These are phyloP conservation scores for Tranzscheliella williamsii DNA, from an alignment of 1,284 basidiomycete species.

Conservation along the genomic window DNA sequence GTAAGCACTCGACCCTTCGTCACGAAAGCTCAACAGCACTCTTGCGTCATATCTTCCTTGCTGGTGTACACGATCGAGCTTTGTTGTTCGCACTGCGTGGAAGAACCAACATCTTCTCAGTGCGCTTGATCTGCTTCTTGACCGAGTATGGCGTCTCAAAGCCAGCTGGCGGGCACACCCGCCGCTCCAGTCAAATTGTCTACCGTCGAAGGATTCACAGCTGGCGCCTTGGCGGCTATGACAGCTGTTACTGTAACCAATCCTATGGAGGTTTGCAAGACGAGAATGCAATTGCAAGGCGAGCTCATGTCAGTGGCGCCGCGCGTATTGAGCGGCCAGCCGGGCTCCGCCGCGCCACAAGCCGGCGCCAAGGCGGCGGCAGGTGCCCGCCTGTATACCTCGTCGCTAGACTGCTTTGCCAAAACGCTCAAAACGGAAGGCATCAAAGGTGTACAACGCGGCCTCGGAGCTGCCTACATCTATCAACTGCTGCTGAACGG, in stretches of 20 bases:
- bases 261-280: constrained; percentile 56
- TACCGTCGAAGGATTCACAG: constrained; percentile 40
- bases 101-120: no score
- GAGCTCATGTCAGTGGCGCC: constrained; percentile 45
- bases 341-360: constrained; percentile 26
- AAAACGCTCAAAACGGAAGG: constrained; percentile 94
- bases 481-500: constrained; percentile 87
- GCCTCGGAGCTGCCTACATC: constrained; percentile 74
- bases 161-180: constrained; percentile 6
- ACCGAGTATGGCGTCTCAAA: constrained; percentile 15
- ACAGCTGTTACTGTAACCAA: constrained; percentile 50
- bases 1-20: no score
- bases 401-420: constrained; percentile 79
- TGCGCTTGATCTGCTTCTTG: no score
- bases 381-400: constrained; percentile 71
- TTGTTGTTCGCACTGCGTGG: no score
- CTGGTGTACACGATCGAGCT: no score
- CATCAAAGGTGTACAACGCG: constrained; percentile 84
- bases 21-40: no score
- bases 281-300: constrained; percentile 57
- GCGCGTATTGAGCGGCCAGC: constrained; percentile 23
- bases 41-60: no score
- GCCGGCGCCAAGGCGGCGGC: constrained; percentile 20
- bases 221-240: constrained; percentile 51
- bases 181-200: constrained; percentile 38